Conservation (phyloP, 768 basidiomycete genomes). For the Russula brevipes region DNA sequence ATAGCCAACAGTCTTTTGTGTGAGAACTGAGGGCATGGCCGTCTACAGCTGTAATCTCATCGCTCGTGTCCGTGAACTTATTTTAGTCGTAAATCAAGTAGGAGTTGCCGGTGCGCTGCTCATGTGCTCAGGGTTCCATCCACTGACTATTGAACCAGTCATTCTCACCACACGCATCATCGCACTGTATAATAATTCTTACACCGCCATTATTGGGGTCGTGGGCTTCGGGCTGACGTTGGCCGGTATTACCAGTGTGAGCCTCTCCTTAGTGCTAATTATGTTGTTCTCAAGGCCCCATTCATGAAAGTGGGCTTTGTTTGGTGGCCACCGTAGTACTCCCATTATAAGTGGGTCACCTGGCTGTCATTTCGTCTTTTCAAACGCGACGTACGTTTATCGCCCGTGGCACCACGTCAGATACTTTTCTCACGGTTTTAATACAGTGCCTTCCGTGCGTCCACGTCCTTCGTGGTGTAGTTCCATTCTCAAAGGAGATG, state of each 20-base stretch:
- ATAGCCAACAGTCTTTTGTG: background rate
- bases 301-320: conserved; percentile 40
- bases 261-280: conserved; percentile 20
- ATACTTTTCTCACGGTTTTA: background rate
- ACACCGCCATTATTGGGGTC: conserved; percentile 37
- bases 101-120: conserved; percentile 41
- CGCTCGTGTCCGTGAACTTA: conserved; percentile 38
- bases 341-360: background rate
- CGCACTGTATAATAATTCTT: conserved; percentile 44
- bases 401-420: background rate
- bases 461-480: background rate
- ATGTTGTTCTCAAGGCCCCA: background rate
- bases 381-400: conserved; percentile 28
- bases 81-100: conserved; percentile 43
- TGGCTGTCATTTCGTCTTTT: conserved; percentile 26
- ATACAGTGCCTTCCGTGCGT: conserved; percentile 28
- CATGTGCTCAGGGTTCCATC: background rate
- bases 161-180: conserved; percentile 45
- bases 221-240: conserved; percentile 33
- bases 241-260: conserved; percentile 34
- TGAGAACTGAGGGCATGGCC: background rate
- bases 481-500: background rate
- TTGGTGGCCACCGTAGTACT: conserved; percentile 31
- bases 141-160: conserved; percentile 29
- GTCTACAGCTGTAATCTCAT: conserved; percentile 39